Evolutionary conservation across 2,329 filamentous ascomycete genomes (phyloP), one percentile per base, ranked within the genome.

Genomic region (Paraphaeosphaeria minitans): DNA sequence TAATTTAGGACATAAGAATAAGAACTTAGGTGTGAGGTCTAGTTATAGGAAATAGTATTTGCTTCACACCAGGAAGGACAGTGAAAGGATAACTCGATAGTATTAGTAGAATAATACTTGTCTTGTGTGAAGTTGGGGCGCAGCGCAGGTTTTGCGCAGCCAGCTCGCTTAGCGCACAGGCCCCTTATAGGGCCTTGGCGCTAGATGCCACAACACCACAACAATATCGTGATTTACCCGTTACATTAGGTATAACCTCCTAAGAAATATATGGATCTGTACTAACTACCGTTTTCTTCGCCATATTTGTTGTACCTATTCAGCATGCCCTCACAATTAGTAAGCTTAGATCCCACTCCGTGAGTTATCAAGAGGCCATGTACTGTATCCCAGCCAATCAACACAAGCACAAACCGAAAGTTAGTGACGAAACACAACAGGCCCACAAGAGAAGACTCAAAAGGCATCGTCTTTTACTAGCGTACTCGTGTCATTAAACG

Each of bases 391-490:
- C 22, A 52, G 16, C 7, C 6, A 14, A 52, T 52, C 42, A 52
- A 35, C 42, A 29, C 29, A 21, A 13, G 37, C 7, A 39, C 8
- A 24, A 13, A 42, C 24, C 24, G 6, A 27, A 6, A 27, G 24
- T 27, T 6, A 27, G 6, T 24, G 43, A 31, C 19, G 24, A 27
- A 33, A 21, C 22, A n/a, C 22, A 9, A 35, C 19, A 13, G 19
- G 12, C n/a, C 21, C 22, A 27, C 12, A 16, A 24, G 12, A 27
- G 3, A 35, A 10, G 43, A 45, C 16, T 45, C 19, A 53, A 43
- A 57, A 60, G 13, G 53, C 58, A 57, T 60, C 58, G 46, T 56
- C 51, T 53, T 53, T 57, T 12, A 42, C 51, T n/a, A 57, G 55
- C 51, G 51, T 46, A 57, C 47, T 60, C 21, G 49, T 12, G 6